These are phyloP conservation scores for Syncephalastrum sp. DNA, from an alignment of 371 early-diverging fungal genomes.

Conservation along the genomic window DNA sequence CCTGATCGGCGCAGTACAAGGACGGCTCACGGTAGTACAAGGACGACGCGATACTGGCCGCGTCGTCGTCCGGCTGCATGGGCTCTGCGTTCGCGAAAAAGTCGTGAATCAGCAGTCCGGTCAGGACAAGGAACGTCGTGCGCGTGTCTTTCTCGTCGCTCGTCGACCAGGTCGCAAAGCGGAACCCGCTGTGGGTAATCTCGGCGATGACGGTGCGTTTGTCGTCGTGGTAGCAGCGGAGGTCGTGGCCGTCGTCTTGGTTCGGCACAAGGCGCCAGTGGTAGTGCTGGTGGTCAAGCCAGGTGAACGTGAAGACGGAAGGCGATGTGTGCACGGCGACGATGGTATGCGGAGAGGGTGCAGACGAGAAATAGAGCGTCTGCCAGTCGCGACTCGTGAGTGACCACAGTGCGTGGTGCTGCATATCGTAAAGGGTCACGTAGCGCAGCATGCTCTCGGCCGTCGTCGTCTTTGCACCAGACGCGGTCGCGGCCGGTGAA, in stretches of 20 bases:
- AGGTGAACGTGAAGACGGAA: constrained; percentile 18
- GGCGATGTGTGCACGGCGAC: constrained; percentile 26
- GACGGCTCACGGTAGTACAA: constrained; percentile 10
- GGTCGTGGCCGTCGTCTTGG: background rate
- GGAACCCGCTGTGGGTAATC: constrained; percentile 6
- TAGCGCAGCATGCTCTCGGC: constrained; percentile 1
- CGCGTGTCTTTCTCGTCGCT: constrained; percentile 1
- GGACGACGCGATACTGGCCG: constrained; percentile 16
- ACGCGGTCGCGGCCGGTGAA: background rate
- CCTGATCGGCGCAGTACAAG: constrained; percentile 29
- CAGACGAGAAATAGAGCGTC: constrained; percentile 19
- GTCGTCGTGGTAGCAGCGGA: constrained; percentile 7
- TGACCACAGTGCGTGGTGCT: constrained; percentile 23
- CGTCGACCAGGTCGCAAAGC: constrained; percentile 10
- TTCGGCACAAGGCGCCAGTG: constrained; percentile 19
- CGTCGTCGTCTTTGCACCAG: background rate
- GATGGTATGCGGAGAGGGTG: constrained; percentile 1
- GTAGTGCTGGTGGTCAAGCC: constrained; percentile 11
- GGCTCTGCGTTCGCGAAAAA: constrained; percentile 9
- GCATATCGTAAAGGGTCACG: constrained; percentile 20
- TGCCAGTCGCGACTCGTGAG: constrained; percentile 31
- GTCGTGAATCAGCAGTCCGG: constrained; percentile 29
- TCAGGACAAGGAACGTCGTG: constrained; percentile 25
- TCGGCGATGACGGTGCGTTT: constrained; percentile 4
- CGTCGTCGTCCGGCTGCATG: constrained; percentile 19